Percentiles rank a stretch among this genome's conserved stretches.
These are phyloP conservation scores for Coffea canephora DNA, from an alignment of 257 asterid species.

Conservation along the genomic window DNA sequence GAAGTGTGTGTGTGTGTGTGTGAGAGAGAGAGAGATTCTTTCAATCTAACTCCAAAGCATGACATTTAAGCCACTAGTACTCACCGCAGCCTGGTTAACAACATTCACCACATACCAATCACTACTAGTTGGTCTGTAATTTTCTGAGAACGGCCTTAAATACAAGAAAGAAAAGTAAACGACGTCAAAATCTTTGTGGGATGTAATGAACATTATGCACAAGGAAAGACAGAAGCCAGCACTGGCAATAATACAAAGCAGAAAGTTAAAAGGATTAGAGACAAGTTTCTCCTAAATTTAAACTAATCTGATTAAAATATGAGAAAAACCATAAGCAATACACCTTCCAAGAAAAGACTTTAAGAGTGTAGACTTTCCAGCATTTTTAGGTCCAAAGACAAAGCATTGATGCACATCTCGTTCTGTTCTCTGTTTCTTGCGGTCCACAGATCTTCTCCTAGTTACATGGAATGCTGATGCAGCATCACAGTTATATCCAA, in stretches of 20 bases:
- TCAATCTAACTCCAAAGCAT: constrained; percentile 14
- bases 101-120: constrained; percentile 68
- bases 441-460: constrained; percentile 67
- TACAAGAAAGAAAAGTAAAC: constrained; percentile 12
- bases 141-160: constrained; percentile 85
- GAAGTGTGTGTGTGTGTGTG: neutral
- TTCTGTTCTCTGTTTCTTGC: constrained; percentile 76
- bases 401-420: constrained; percentile 82
- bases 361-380: constrained; percentile 85
- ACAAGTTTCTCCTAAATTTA: constrained; percentile 2
- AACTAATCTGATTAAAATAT: neutral
- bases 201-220: neutral
- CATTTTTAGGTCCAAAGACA: constrained; percentile 84
- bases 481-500: constrained; percentile 77
- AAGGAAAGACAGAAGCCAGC: neutral
- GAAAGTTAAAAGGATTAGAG: neutral
- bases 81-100: constrained; percentile 69
- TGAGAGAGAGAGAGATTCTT: neutral
- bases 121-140: constrained; percentile 47
- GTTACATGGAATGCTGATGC: constrained; percentile 77
- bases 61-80: constrained; percentile 29
- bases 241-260: neutral
- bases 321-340: constrained; percentile 2
- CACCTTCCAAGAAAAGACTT: constrained; percentile 84
- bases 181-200: neutral